Evolutionary conservation across 148 eudicot species (phyloP), one percentile per base, ranked within the genome.

Genomic region (Diospyros lotus): DNA sequence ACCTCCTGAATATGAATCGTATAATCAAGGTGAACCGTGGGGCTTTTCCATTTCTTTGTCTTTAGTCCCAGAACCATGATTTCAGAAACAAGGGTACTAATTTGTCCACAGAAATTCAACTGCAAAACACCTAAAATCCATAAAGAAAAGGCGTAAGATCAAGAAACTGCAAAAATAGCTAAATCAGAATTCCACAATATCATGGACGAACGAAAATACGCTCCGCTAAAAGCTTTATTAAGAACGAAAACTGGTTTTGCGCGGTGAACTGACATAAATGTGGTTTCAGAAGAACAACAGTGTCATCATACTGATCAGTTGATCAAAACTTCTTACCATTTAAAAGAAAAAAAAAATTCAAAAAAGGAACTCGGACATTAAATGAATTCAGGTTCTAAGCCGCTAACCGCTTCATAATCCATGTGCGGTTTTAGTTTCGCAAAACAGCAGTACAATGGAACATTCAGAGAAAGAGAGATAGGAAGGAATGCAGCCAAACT

Each of bases 61-160:
- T 74, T 90, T 52, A 80, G 65, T 65, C 99, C 94, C 73, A 87
- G 73, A 70, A 92, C 94, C 97, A 92, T 89, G 15, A 68, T 76
- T 67, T 28, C 55, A 51, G 51, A 64, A 76, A 72, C 61, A 67
- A 65, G 43, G 11, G 55, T 50, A 58, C 38, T 13, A 58, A 54
- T 39, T 62, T 14, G 41, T 66, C 71, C 2, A 4, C 14, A 56
- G 54, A 9, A 59, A 48, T 48, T 73, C 67, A 63, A 73, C 12
- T 50, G 51, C 75, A n/a, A 52, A 62, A 51, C 76, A 38, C 68
- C 68, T 63, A 73, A 50, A 51, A 42, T 68, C 18, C 44, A 60
- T 18, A 39, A 10, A 53, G 11, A 59, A 43, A 72, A 14, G 40
- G 56, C 14, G 15, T 64, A 59, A 77, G 60, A 56, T 39, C 38